phyloP scores from a whole-genome alignment of 306 rosid genomes.

The Mimosa bimucronata region DNA sequence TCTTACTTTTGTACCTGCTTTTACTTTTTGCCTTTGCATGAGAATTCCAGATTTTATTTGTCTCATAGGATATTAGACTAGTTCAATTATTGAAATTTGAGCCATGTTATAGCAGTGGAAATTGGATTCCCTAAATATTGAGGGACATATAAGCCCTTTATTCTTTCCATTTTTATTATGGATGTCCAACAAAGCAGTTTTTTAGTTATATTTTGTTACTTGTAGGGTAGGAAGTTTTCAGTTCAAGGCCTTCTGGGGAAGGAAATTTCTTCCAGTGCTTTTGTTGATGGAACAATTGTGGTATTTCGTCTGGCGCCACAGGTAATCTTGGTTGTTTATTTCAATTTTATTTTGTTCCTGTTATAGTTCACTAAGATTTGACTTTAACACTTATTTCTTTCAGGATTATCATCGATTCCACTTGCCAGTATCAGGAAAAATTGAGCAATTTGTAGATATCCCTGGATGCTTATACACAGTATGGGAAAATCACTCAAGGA shows the following conservation, averaged over 20 bases:
- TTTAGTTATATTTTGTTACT: constrained; percentile 30
- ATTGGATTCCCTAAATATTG: constrained; percentile 9
- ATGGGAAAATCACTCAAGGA: constrained; percentile 37
- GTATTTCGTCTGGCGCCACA: constrained; percentile 99
- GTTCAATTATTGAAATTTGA: constrained; percentile 3
- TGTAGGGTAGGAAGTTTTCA: constrained; percentile 90
- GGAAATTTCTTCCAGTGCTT: constrained; percentile 65
- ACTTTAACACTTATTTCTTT: constrained; percentile 33
- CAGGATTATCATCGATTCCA: constrained; percentile 99
- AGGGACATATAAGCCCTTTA: constrained; percentile 5
- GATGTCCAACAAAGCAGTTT: constrained; percentile 28
- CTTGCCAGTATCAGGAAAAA: constrained; percentile 77
- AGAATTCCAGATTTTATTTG: neutral
- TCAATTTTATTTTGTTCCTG: constrained; percentile 9
- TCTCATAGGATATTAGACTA: neutral
- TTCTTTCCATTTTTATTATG: constrained; percentile 23
- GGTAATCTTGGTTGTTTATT: constrained; percentile 50
- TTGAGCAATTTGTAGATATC: constrained; percentile 71
- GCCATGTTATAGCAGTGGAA: constrained; percentile 15
- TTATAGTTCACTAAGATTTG: constrained; percentile 22
- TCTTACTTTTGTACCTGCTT: neutral
- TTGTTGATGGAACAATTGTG: constrained; percentile 80
- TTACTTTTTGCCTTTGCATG: constrained; percentile 13
- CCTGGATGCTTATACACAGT: constrained; percentile 95
- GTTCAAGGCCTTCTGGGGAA: constrained; percentile 85